phyloP scores from a whole-genome alignment of 2,329 filamentous ascomycete genomes.

The Xylaria sp. region DNA sequence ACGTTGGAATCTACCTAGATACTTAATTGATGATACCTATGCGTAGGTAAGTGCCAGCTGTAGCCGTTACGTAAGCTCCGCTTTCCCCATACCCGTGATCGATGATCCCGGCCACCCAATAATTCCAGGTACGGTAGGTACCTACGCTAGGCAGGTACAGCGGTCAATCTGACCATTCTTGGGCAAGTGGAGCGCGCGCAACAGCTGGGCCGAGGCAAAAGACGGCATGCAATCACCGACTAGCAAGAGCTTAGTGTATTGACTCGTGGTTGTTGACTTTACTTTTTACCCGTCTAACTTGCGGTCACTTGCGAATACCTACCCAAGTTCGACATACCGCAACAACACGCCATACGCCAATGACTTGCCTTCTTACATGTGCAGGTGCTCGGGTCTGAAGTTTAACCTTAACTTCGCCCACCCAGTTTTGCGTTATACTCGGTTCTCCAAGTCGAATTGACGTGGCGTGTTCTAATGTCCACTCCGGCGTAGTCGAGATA shows the following conservation, averaged over 20 bases:
- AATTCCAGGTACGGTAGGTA: background rate
- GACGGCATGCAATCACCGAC: slow-evolving; percentile 32
- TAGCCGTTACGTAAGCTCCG: background rate
- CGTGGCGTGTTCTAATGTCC: slow-evolving; percentile 21
- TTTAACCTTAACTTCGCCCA: slow-evolving; percentile 1
- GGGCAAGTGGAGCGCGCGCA: slow-evolving; percentile 29
- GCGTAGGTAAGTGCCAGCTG: no score
- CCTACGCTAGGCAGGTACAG: background rate
- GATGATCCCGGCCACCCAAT: background rate
- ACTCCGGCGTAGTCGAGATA: slow-evolving; percentile 30
- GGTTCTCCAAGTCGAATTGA: slow-evolving; percentile 16
- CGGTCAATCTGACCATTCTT: slow-evolving; percentile 7
- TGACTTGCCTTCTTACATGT: slow-evolving; percentile 16
- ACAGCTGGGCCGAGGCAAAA: slow-evolving; percentile 35
- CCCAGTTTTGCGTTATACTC: slow-evolving; percentile 9
- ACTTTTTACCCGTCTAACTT: slow-evolving; percentile 29
- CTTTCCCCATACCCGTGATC: background rate
- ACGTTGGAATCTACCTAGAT: no score
- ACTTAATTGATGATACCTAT: background rate
- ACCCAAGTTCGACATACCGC: slow-evolving; percentile 29
- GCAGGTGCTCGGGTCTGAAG: slow-evolving; percentile 15
- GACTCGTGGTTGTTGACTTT: slow-evolving; percentile 30
- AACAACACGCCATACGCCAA: slow-evolving; percentile 17
- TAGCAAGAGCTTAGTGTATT: background rate
- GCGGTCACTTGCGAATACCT: slow-evolving; percentile 28